phyloP scores from a whole-genome alignment of 1,284 basidiomycete genomes.

The Cryptococcus sp. region DNA sequence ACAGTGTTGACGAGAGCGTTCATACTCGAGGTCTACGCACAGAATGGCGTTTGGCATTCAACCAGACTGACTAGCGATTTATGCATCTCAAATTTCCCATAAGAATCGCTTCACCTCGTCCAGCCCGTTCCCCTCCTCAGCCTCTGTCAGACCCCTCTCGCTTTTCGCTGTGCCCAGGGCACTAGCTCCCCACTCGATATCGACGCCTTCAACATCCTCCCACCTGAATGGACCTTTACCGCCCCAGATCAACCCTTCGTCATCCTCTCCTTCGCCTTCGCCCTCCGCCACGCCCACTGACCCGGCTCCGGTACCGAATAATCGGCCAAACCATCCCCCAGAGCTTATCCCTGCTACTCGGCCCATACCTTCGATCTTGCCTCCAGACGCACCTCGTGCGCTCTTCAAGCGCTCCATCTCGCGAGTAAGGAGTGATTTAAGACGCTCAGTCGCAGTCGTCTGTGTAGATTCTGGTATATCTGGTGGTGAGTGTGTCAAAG shows the following conservation, averaged over 20 bases:
- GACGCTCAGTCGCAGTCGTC: constrained; percentile 36
- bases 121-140: constrained; percentile 40
- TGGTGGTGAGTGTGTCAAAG: constrained; percentile 25
- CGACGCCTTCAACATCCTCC: constrained; percentile 51
- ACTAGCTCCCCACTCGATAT: constrained; percentile 40
- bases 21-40: no score
- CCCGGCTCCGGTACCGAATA: constrained; percentile 25
- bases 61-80: neutral
- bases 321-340: constrained; percentile 27
- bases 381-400: constrained; percentile 37
- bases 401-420: constrained; percentile 52
- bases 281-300: constrained; percentile 11
- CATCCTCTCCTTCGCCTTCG: constrained; percentile 33
- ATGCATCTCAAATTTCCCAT: constrained; percentile 20
- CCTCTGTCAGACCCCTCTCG: constrained; percentile 8
- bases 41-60: neutral
- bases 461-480: constrained; percentile 28
- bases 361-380: constrained; percentile 49
- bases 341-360: constrained; percentile 29
- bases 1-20: no score
- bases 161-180: constrained; percentile 29
- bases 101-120: constrained; percentile 41
- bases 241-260: constrained; percentile 48
- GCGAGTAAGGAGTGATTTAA: constrained; percentile 44
- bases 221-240: constrained; percentile 44